Conservation (phyloP, 2,329 filamentous ascomycete species). For the Beauveria bassiana region DNA sequence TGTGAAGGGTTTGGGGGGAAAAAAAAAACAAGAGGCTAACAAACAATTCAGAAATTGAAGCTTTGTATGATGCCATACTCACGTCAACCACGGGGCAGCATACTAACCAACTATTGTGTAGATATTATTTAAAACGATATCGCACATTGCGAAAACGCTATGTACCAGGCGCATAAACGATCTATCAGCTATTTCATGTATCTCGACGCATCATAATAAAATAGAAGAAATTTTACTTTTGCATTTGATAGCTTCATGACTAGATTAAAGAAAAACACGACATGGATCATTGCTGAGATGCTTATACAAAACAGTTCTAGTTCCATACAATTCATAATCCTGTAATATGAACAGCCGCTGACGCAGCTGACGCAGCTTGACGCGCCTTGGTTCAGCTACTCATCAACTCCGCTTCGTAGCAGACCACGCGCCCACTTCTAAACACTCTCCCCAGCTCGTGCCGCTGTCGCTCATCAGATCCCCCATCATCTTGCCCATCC, state of each 20-base stretch:
- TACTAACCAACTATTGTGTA: constrained; percentile 27
- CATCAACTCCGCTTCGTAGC: constrained; percentile 58
- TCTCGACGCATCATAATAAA: not conserved
- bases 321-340: not conserved
- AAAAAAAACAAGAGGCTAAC: not conserved
- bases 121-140: constrained; percentile 89
- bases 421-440: constrained; percentile 82
- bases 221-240: not conserved
- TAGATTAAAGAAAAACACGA: not conserved
- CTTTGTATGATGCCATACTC: constrained; percentile 58
- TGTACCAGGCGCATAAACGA: constrained; percentile 33
- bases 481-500: constrained; percentile 80
- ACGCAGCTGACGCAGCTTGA: not conserved
- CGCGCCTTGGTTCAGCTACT: constrained; percentile 8
- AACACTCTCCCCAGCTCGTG: constrained; percentile 74
- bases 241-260: not conserved
- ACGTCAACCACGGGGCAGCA: not conserved
- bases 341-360: not conserved
- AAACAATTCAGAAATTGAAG: constrained; percentile 66
- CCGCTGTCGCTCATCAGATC: constrained; percentile 74
- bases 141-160: constrained; percentile 78
- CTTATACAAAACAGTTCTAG: not conserved
- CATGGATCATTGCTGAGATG: not conserved
- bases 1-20: too few relatives aligned
- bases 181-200: not conserved